These are phyloP conservation scores for Plantago ovata DNA, from an alignment of 257 asterid species.

Conservation along the genomic window DNA sequence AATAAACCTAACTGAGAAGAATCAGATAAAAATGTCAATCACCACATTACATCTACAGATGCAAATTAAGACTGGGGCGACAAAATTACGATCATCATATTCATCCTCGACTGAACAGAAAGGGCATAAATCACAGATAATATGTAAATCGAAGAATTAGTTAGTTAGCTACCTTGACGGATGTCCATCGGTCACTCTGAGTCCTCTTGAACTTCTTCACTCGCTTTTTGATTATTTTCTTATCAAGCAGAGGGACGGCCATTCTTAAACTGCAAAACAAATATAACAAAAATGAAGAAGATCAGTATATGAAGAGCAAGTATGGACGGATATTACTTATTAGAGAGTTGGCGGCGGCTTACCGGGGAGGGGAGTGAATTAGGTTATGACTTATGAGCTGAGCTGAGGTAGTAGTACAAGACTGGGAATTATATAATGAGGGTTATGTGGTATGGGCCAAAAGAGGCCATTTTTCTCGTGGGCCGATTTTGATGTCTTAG, in stretches of 20 bases:
- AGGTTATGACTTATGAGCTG: no score
- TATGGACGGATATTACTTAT: no score
- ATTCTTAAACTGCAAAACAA: constrained; percentile 9
- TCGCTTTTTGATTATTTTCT: constrained; percentile 30
- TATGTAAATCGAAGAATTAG: neutral
- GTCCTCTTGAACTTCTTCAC: constrained; percentile 38
- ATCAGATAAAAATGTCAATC: constrained; percentile 43
- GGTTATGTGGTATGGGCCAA: no score
- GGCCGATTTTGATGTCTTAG: no score
- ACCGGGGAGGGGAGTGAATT: no score
- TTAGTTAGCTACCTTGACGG: constrained; percentile 27
- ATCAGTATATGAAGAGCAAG: no score
- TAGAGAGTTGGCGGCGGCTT: no score
- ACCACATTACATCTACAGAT: constrained; percentile 40
- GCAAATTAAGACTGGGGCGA: constrained; percentile 58
- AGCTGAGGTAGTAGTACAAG: no score
- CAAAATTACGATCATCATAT: constrained; percentile 36
- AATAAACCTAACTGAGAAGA: constrained; percentile 12
- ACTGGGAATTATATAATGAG: no score
- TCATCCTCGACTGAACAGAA: constrained; percentile 2
- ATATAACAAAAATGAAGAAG: no score
- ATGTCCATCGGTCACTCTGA: constrained; percentile 26
- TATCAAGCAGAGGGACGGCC: constrained; percentile 35
- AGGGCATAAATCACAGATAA: neutral
- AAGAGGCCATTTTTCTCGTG: no score